Conservation (phyloP, 495 filamentous ascomycete species). For the Collariella sp. region DNA sequence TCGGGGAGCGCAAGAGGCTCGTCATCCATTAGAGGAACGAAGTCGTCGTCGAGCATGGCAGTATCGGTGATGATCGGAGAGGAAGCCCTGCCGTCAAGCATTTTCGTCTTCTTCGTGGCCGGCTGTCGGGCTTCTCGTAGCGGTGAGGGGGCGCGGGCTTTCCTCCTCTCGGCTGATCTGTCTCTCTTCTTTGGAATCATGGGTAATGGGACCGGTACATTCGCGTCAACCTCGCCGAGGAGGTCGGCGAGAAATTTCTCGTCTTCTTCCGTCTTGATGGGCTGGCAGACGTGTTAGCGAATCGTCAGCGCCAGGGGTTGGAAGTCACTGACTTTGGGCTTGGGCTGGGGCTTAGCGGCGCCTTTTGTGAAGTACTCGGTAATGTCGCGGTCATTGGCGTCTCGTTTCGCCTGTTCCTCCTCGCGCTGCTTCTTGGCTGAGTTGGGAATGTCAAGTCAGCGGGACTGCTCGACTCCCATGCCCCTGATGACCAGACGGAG, state of each 20-base stretch:
- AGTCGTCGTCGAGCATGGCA: conserved; percentile 48
- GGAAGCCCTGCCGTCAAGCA: conserved; percentile 32
- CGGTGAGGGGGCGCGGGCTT: conserved; percentile 73
- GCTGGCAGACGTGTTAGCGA: conserved; percentile 20
- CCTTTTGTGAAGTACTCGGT: conserved; percentile 86
- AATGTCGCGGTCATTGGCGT: conserved; percentile 84
- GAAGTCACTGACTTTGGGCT: conserved; percentile 59
- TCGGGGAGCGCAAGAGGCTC: conserved; percentile 28
- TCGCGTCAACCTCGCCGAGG: conserved; percentile 81
- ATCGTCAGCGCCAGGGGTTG: background rate
- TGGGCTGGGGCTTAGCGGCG: conserved; percentile 54
- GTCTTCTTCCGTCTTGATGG: conserved; percentile 68
- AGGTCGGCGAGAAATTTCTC: conserved; percentile 76
- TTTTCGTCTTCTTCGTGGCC: conserved; percentile 42
- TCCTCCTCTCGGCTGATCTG: conserved; percentile 64
- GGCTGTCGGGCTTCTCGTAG: conserved; percentile 41
- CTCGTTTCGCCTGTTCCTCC: conserved; percentile 76
- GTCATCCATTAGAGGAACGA: conserved; percentile 48
- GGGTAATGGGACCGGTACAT: conserved; percentile 51
- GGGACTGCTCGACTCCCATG: background rate
- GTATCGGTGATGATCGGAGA: conserved; percentile 35
- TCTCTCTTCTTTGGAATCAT: conserved; percentile 51
- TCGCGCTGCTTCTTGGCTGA: conserved; percentile 79
- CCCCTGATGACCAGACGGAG: background rate
- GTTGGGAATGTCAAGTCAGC: conserved; percentile 7